Evolutionary conservation across 176 grass and related monocot species (phyloP).

Genomic region (Themeda triandra): DNA sequence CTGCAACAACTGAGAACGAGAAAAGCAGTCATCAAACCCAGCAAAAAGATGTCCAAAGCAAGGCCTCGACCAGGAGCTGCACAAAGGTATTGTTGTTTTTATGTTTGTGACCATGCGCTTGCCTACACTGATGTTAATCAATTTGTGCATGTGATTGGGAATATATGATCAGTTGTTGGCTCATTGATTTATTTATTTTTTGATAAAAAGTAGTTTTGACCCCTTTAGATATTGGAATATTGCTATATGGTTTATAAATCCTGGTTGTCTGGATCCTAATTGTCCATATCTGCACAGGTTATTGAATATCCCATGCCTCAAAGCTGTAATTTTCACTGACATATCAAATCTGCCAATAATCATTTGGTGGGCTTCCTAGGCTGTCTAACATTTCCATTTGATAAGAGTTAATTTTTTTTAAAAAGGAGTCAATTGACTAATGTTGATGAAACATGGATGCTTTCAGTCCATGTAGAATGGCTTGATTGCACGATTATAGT

Average conservation of each 20-base stretch:
- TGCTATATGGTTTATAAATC: not conserved
- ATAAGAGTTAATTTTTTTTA: not conserved
- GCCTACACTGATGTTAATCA: not conserved
- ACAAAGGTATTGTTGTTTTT: constrained; percentile 59
- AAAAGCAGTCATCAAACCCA: constrained; percentile 43
- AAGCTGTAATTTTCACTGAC: not conserved
- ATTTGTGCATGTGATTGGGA: not conserved
- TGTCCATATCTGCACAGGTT: not conserved
- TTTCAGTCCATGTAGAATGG: not conserved
- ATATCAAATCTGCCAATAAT: not conserved
- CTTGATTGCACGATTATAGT: not conserved
- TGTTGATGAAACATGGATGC: not conserved
- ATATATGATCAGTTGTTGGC: not conserved
- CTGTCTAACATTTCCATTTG: not conserved
- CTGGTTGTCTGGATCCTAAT: not conserved
- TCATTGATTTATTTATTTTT: not conserved
- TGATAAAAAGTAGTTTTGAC: not conserved
- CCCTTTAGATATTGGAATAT: not conserved
- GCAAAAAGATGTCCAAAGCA: constrained; percentile 64
- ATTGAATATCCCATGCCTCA: not conserved
- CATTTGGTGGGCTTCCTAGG: not conserved
- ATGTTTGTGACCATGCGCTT: not conserved
- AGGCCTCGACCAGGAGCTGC: constrained; percentile 74
- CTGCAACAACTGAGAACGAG: constrained; percentile 43
- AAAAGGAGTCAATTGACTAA: not conserved